These are phyloP conservation scores for Trifolium dubium DNA, from an alignment of 306 rosid genomes.

Conservation along the genomic window DNA sequence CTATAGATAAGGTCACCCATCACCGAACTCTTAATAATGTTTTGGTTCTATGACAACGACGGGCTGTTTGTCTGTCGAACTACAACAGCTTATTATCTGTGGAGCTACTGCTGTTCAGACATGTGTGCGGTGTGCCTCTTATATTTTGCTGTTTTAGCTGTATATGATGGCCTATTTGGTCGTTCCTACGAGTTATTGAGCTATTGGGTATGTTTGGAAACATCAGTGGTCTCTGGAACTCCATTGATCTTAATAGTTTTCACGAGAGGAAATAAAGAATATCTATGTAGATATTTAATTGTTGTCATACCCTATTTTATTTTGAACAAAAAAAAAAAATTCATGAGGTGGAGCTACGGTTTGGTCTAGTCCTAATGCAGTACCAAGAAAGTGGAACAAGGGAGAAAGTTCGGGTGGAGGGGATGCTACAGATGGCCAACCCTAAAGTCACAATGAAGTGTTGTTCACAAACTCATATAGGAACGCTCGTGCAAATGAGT, in stretches of 20 bases:
- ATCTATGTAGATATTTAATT: neutral
- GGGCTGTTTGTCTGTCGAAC: neutral
- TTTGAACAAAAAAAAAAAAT: too few species aligned
- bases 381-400: neutral
- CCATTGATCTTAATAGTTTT: neutral
- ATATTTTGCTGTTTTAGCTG: neutral
- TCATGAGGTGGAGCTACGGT: neutral
- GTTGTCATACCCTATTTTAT: too few species aligned
- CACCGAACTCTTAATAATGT: neutral
- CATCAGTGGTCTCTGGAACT: too few species aligned
- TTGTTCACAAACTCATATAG: neutral
- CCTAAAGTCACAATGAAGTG: neutral
- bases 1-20: neutral
- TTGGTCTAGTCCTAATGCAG: too few species aligned
- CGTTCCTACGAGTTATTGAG: neutral
- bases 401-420: neutral
- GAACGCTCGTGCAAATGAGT: neutral
- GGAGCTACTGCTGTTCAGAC: neutral
- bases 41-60: neutral
- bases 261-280: neutral
- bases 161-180: neutral
- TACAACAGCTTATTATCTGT: neutral
- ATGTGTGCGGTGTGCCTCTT: neutral
- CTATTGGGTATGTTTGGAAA: neutral
- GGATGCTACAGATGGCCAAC: neutral